These are phyloP conservation scores for Pestalotiopsis sp. DNA, from an alignment of 2,329 filamentous ascomycete species.

Conservation along the genomic window DNA sequence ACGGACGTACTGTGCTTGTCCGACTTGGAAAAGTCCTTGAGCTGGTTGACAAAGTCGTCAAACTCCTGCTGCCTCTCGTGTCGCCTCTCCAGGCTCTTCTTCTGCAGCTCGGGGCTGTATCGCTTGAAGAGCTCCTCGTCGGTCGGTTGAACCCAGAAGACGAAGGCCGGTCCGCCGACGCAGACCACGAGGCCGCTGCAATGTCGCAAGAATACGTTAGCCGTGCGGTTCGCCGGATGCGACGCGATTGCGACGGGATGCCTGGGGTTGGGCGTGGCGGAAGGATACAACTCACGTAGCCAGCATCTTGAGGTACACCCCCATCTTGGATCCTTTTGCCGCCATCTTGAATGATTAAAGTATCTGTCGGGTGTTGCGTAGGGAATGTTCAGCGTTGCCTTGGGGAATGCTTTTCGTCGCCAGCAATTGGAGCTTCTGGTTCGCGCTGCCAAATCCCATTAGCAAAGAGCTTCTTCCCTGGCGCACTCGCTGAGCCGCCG, in stretches of 20 bases:
- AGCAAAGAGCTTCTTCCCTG: background rate
- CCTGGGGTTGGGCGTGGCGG: constrained; percentile 12
- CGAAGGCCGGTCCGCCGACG: constrained; percentile 83
- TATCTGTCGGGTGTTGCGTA: background rate
- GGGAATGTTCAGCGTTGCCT: background rate
- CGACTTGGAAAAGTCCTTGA: constrained; percentile 90
- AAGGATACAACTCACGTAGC: constrained; percentile 56
- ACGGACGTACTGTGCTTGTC: constrained; percentile 78
- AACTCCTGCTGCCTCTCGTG: constrained; percentile 81
- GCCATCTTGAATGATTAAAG: constrained; percentile 33
- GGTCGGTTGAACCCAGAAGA: constrained; percentile 77
- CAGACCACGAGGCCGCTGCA: constrained; percentile 70
- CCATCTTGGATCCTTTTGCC: constrained; percentile 56
- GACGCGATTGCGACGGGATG: constrained; percentile 8
- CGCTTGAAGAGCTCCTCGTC: constrained; percentile 90
- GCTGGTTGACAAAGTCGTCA: constrained; percentile 78
- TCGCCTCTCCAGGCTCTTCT: constrained; percentile 79
- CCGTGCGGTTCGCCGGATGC: constrained; percentile 14
- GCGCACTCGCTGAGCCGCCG: background rate
- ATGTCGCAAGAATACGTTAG: constrained; percentile 16
- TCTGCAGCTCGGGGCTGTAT: constrained; percentile 95
- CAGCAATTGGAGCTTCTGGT: background rate
- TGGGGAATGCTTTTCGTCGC: background rate
- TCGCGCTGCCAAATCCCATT: background rate
- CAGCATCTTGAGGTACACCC: constrained; percentile 70